Evolutionary conservation across 2,329 filamentous ascomycete species (phyloP).

Genomic region (Domatiomyces globalis): DNA sequence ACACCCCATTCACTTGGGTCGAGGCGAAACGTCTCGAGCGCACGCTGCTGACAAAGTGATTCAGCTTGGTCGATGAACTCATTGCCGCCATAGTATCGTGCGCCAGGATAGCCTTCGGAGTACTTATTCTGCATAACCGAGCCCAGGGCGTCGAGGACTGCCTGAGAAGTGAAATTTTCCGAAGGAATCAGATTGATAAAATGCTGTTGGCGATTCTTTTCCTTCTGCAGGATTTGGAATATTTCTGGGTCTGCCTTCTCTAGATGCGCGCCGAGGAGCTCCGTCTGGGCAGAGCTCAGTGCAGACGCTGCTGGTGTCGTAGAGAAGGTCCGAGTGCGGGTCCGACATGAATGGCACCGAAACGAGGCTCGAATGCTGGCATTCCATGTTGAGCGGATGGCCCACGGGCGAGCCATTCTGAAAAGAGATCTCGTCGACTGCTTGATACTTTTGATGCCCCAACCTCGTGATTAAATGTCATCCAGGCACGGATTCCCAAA

Average conservation of each 20-base stretch:
- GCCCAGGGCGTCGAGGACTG: constrained; percentile 93
- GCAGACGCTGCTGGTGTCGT: background rate
- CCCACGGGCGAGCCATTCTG: background rate
- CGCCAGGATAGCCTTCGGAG: constrained; percentile 95
- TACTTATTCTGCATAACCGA: constrained; percentile 98
- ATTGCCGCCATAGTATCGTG: constrained; percentile 98
- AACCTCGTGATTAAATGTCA: too few species aligned
- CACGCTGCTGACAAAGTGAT: constrained; percentile 84
- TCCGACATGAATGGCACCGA: background rate
- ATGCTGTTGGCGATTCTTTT: constrained; percentile 71
- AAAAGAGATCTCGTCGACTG: background rate
- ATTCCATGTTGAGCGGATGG: background rate
- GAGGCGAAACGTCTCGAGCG: constrained; percentile 78
- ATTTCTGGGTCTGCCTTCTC: constrained; percentile 75
- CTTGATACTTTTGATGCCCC: background rate
- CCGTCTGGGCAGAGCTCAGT: constrained; percentile 4
- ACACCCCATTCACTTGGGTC: constrained; percentile 89
- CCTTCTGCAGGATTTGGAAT: constrained; percentile 76
- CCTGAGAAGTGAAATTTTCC: constrained; percentile 97
- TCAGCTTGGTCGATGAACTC: constrained; percentile 97
- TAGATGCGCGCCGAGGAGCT: constrained; percentile 60
- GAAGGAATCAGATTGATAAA: constrained; percentile 98
- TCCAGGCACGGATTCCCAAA: too few species aligned
- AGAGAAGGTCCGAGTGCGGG: background rate
- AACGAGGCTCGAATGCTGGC: background rate